A percentile compares a stretch with the other conserved stretches of the same genome.
These are phyloP conservation scores for Cystobasidium ongulense DNA, from an alignment of 768 basidiomycete species.

Conservation along the genomic window DNA sequence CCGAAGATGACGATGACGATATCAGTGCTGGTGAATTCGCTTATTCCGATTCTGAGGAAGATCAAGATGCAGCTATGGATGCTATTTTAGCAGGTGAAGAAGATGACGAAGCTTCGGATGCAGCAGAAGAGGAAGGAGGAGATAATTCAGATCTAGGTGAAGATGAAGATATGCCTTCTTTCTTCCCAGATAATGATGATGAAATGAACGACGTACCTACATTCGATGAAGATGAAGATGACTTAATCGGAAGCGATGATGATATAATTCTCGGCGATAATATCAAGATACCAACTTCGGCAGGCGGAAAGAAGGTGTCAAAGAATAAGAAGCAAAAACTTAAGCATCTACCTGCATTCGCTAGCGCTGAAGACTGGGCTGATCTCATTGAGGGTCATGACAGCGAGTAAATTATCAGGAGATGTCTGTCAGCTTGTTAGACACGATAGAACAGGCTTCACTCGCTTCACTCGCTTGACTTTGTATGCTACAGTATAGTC, in stretches of 20 bases:
- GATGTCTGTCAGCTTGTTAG: too few relatives aligned
- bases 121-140: conserved; percentile 26
- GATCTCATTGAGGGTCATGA: conserved; percentile 37
- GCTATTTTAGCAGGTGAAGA: conserved; percentile 1
- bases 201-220: conserved; percentile 29
- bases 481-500: conserved; percentile 2
- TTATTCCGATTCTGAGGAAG: conserved; percentile 8
- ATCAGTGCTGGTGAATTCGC: background rate
- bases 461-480: background rate
- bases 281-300: background rate
- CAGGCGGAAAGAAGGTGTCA: background rate
- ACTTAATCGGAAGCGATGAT: conserved; percentile 37
- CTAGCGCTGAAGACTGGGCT: conserved; percentile 40
- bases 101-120: conserved; percentile 32
- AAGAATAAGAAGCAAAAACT: conserved; percentile 38
- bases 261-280: background rate
- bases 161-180: conserved; percentile 26
- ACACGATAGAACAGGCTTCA: too few relatives aligned
- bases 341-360: conserved; percentile 41
- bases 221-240: conserved; percentile 36
- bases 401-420: conserved; percentile 1
- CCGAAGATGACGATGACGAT: conserved; percentile 31
- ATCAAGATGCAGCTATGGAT: conserved; percentile 10
- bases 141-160: conserved; percentile 15
- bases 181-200: conserved; percentile 37